Percentiles rank a stretch among this genome's conserved stretches.
Evolutionary conservation across 352 stramenopile species (phyloP).

Genomic region (Albugo laibachii): DNA sequence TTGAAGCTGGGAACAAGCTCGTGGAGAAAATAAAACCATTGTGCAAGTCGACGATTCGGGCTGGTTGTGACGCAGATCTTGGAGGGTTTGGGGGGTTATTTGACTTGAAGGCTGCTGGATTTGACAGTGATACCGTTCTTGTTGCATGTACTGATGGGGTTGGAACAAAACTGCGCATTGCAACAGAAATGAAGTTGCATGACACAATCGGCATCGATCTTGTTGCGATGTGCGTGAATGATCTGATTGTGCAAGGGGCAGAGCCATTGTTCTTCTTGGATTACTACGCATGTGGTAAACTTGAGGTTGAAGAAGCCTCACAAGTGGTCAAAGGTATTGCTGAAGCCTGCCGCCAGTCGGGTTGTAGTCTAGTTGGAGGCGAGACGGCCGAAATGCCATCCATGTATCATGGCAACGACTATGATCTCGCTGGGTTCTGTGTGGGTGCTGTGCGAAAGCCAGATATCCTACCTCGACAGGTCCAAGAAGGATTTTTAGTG

Average conservation of each 20-base stretch:
- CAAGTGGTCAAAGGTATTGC: conserved; percentile 95
- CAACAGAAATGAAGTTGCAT: conserved; percentile 80
- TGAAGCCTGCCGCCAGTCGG: conserved; percentile 89
- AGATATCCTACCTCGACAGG: conserved; percentile 69
- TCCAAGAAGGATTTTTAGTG: conserved; percentile 82
- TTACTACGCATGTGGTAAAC: conserved; percentile 96
- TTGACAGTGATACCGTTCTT: conserved; percentile 91
- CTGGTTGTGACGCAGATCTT: conserved; percentile 92
- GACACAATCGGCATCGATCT: conserved; percentile 95
- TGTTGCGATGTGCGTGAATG: conserved; percentile 99
- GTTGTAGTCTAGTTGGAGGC: conserved; percentile 90
- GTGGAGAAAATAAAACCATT: conserved; percentile 96
- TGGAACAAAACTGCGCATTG: conserved; percentile 93
- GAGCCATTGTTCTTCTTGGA: conserved; percentile 99
- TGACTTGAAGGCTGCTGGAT: conserved; percentile 92
- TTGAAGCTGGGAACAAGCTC: conserved; percentile 92
- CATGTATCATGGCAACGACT: conserved; percentile 96
- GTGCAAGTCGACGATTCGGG: conserved; percentile 91
- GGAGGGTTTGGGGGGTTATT: conserved; percentile 97
- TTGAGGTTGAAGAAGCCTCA: conserved; percentile 87
- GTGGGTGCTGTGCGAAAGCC: conserved; percentile 89
- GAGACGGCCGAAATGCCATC: conserved; percentile 98
- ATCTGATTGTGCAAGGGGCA: conserved; percentile 97
- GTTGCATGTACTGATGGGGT: conserved; percentile 97
- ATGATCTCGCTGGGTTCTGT: conserved; percentile 97